Conservation (phyloP, 202 grass and related monocot species). For the Miscanthus sacchariflorus region DNA sequence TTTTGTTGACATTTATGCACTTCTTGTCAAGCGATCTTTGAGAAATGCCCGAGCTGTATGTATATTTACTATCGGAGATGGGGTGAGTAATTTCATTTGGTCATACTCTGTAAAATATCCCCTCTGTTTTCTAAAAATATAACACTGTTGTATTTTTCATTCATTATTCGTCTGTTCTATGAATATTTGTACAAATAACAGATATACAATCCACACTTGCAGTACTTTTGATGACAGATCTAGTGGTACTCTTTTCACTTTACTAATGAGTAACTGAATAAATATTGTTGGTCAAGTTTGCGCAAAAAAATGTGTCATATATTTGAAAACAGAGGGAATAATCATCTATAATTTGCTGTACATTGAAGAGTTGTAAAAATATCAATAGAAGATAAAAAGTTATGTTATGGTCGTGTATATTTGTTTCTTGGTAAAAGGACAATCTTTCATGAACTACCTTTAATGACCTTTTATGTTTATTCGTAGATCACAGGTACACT, state of each 20-base stretch:
- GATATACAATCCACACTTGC: neutral
- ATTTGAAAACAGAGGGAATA: neutral
- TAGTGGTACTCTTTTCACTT: neutral
- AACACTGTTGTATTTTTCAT: neutral
- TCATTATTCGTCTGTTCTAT: neutral
- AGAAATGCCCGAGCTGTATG: conserved; percentile 60
- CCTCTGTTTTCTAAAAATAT: neutral
- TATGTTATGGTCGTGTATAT: neutral
- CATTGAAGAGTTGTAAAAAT: neutral
- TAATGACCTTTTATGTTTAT: conserved; percentile 20
- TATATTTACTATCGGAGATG: conserved; percentile 96
- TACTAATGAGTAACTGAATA: neutral
- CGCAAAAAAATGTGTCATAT: neutral
- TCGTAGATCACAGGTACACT: conserved; percentile 89
- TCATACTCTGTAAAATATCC: neutral
- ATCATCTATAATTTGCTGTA: conserved; percentile 20
- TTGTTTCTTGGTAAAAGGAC: conserved; percentile 1
- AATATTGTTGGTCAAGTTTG: neutral
- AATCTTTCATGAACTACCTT: neutral
- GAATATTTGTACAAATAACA: neutral
- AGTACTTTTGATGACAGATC: neutral
- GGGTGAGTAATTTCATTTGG: conserved; percentile 61
- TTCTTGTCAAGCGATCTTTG: conserved; percentile 90
- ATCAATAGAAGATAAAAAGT: neutral
- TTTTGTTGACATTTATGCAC: conserved; percentile 87